Percentiles rank a stretch among this genome's conserved stretches.
phyloP scores from a whole-genome alignment of 1,139 yeast genomes.

The Saccharomycopsis hybrid region DNA sequence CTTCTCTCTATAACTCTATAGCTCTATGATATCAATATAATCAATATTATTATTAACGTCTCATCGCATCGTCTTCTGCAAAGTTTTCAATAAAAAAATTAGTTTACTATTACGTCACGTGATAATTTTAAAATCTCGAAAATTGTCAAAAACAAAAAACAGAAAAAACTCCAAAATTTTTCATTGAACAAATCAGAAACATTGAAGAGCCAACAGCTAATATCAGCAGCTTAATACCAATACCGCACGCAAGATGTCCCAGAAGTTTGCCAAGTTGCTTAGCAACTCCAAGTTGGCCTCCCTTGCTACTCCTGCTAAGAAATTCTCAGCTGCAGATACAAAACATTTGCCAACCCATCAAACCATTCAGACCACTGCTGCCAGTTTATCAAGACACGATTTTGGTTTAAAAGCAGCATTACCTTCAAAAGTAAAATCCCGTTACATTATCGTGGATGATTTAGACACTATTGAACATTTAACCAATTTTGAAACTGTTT shows the following conservation, averaged over 20 bases:
- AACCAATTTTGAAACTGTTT: slow-evolving; percentile 45
- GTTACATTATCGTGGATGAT: slow-evolving; percentile 43
- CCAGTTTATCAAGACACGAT: slow-evolving; percentile 49
- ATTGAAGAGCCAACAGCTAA: no score
- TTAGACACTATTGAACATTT: slow-evolving; percentile 47
- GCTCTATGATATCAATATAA: no score
- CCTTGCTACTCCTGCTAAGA: slow-evolving; percentile 25
- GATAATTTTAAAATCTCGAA: no score
- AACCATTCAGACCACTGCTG: slow-evolving; percentile 49
- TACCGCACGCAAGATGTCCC: slow-evolving; percentile 1
- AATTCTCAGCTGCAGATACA: slow-evolving; percentile 16
- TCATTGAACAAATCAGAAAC: no score
- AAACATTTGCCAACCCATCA: slow-evolving; percentile 45
- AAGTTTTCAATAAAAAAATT: no score
- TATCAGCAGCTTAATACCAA: no score
- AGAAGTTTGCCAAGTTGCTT: slow-evolving; percentile 21
- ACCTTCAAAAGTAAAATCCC: slow-evolving; percentile 43
- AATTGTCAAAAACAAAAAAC: no score
- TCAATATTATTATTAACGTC: no score
- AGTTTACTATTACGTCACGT: no score
- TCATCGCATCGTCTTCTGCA: no score
- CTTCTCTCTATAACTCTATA: no score
- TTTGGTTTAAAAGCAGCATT: slow-evolving; percentile 59
- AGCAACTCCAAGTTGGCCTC: slow-evolving; percentile 29
- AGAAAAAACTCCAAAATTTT: no score